These are phyloP conservation scores for Kentomonas sorsogonicus DNA, from an alignment of 208 protist species.

Conservation along the genomic window DNA sequence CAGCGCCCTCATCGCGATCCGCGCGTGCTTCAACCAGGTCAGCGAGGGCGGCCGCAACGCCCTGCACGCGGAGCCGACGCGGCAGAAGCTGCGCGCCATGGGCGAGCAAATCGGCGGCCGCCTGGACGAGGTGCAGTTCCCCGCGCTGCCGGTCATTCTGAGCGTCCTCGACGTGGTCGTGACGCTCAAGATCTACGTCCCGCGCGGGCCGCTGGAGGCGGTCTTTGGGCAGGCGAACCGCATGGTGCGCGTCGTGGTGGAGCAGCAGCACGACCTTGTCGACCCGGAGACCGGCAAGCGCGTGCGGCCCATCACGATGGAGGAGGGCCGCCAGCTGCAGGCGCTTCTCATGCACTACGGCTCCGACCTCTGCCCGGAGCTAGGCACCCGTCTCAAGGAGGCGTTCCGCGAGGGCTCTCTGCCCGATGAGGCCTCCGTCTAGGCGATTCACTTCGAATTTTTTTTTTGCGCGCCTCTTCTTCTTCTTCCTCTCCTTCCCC, in stretches of 20 bases:
- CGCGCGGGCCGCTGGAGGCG: conserved; percentile 64
- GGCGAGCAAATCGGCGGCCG: conserved; percentile 77
- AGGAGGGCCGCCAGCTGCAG: conserved; percentile 81
- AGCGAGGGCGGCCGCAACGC: conserved; percentile 79
- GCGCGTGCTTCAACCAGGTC: conserved; percentile 61
- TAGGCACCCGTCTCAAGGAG: conserved; percentile 50
- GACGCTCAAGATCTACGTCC: conserved; percentile 85
- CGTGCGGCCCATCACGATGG: conserved; percentile 66
- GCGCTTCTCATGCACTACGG: conserved; percentile 81
- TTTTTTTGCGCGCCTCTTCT: background rate
- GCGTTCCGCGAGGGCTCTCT: conserved; percentile 75
- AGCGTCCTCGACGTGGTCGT: conserved; percentile 75
- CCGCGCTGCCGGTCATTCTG: conserved; percentile 51
- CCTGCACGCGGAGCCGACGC: conserved; percentile 77
- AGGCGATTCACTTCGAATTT: conserved; percentile 3
- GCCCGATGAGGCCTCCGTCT: conserved; percentile 77
- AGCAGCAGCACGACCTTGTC: conserved; percentile 65
- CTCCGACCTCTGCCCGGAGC: conserved; percentile 54
- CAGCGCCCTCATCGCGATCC: conserved; percentile 62
- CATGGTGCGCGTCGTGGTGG: conserved; percentile 69
- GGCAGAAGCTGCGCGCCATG: conserved; percentile 82
- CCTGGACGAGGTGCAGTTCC: conserved; percentile 75
- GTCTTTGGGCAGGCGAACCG: conserved; percentile 67
- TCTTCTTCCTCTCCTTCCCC: background rate
- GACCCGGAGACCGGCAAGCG: conserved; percentile 61